A percentile compares a stretch with the other conserved stretches of the same genome.
Evolutionary conservation across 1,284 basidiomycete species (phyloP).

Genomic region (Cutaneotrichosporon sp.): DNA sequence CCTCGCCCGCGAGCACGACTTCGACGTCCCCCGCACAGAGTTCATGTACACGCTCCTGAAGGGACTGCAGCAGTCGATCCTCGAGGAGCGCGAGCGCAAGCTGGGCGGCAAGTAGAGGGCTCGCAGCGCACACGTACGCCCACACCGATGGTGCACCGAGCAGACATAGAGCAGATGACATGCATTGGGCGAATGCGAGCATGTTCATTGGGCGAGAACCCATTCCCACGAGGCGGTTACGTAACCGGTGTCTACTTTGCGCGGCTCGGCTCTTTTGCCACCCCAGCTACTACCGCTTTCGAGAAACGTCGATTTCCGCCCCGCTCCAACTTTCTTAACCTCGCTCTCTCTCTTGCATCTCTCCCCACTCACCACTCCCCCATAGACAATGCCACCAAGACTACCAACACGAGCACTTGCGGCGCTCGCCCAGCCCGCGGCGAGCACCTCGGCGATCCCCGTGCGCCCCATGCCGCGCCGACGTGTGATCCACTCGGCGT

Average conservation of each 20-base stretch:
- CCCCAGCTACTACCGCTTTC: background rate
- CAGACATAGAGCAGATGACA: background rate
- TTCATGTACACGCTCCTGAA: conserved; percentile 45
- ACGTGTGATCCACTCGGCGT: background rate
- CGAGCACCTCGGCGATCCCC: conserved; percentile 6
- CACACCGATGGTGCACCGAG: too few relatives aligned
- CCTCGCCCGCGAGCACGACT: conserved; percentile 35
- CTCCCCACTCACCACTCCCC: background rate
- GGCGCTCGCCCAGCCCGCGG: conserved; percentile 11
- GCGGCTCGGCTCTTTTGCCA: too few relatives aligned
- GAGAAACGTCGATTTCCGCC: background rate
- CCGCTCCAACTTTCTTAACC: background rate
- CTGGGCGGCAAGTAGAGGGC: background rate
- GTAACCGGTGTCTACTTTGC: too few relatives aligned
- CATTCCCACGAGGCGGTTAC: background rate
- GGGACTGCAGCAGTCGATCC: conserved; percentile 35
- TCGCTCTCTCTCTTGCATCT: background rate
- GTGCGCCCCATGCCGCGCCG: background rate
- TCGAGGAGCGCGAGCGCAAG: conserved; percentile 8
- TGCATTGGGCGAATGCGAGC: background rate
- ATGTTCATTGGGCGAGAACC: background rate
- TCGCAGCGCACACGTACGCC: background rate
- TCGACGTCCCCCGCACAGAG: conserved; percentile 36
- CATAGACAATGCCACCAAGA: conserved; percentile 20
- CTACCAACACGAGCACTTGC: conserved; percentile 21